phyloP scores from a whole-genome alignment of 768 basidiomycete genomes.

The Psilocybe tampanensis region DNA sequence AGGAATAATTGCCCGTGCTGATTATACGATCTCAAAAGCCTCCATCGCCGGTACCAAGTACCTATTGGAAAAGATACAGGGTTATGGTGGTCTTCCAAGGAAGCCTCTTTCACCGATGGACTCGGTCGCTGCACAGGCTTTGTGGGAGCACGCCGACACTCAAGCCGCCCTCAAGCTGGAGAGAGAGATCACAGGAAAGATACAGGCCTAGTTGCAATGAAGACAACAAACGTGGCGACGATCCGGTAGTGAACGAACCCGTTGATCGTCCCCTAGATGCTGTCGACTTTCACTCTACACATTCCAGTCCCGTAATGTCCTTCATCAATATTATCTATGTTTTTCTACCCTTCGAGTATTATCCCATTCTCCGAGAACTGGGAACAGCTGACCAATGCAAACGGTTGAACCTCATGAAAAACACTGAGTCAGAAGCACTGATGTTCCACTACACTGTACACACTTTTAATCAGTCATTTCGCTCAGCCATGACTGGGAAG shows the following conservation, averaged over 20 bases:
- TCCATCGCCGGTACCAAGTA: constrained; percentile 86
- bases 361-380: too few relatives aligned
- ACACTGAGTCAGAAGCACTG: too few relatives aligned
- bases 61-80: constrained; percentile 70
- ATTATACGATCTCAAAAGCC: constrained; percentile 76
- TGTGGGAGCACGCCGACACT: constrained; percentile 77
- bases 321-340: neutral
- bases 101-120: constrained; percentile 75
- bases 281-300: neutral
- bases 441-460: too few relatives aligned
- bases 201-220: constrained; percentile 5
- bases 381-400: too few relatives aligned
- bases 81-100: constrained; percentile 82
- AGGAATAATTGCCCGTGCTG: constrained; percentile 78
- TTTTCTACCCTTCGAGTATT: too few relatives aligned
- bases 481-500: too few relatives aligned
- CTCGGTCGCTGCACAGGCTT: constrained; percentile 50
- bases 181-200: constrained; percentile 51
- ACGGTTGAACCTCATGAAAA: too few relatives aligned
- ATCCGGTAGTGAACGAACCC: neutral
- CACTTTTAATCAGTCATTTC: too few relatives aligned
- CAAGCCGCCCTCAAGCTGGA: constrained; percentile 70
- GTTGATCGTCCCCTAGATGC: neutral
- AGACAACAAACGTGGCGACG: neutral
- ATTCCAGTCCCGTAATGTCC: neutral